Evolutionary conservation across 768 basidiomycete species (phyloP), one percentile per base, ranked within the genome.

Genomic region (Omphalotus guepiniiformis): DNA sequence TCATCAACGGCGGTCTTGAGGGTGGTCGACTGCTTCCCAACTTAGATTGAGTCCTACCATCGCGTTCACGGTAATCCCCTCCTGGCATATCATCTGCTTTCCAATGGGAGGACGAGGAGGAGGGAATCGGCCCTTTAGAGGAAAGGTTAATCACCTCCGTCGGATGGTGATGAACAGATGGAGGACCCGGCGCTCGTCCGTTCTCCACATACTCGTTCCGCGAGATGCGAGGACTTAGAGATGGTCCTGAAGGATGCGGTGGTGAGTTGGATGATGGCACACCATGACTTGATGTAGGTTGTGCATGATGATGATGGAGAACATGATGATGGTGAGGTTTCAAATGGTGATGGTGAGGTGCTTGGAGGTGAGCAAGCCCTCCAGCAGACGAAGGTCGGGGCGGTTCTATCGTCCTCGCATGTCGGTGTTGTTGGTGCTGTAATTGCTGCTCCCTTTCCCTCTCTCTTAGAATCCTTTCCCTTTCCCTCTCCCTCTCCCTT

Each of bases 61-160:
- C 32, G 13, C 58, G 58, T 18, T 60, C 56, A 25, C 43, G 55
- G 32, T 59, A 60, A 52, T 11, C 50, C 15, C 6, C 58, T 48
- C 52, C 57, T n/a, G 52, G 47, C 3, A 51, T 52, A 11, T 64
- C 68, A 15, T 70, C 69, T 51, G 66, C 61, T 48, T 75, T 73
- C 67, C 71, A 69, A 25, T 65, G 63, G 6, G 72, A 55, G 25
- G 64, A 58, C 18, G 60, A 54, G 13, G 62, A 55, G 19, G 55
- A 36, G 28, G 58, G 65, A 18, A 63, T 59, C 2, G 63, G 47
- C 46, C 68, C 72, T 5, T 66, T 61, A 6, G 72, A 68, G 29
- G 73, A 67, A 11, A 79, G 61, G 45, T 72, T 79, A 35, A 81
- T 76, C 37, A 78, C 64, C 49, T 81, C 80, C 16, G 76, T 72